phyloP scores from a whole-genome alignment of 78 protist species.

The Emiliania huxleyi region DNA sequence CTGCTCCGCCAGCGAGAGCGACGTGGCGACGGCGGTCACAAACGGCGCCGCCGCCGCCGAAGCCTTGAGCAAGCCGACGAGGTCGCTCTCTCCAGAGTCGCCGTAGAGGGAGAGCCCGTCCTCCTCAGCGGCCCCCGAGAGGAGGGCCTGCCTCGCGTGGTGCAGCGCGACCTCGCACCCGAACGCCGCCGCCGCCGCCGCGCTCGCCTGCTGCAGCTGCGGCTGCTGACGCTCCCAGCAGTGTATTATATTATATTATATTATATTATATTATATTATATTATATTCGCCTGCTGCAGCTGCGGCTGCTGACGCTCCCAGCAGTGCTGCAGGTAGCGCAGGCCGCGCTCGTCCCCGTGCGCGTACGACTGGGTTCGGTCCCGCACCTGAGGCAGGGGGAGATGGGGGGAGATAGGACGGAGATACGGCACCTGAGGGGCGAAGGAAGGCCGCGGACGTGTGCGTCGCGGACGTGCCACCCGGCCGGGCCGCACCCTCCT shows the following conservation, averaged over 20 bases:
- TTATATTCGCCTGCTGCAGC: background rate
- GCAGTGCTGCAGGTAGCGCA: background rate
- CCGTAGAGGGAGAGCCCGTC: background rate
- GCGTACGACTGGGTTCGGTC: background rate
- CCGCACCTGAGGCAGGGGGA: no score
- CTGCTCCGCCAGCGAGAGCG: background rate
- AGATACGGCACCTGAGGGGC: no score
- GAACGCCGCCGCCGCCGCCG: background rate
- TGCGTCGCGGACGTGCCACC: no score
- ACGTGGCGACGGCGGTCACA: background rate
- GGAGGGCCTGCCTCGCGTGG: background rate
- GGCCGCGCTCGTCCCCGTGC: background rate
- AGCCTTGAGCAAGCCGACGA: background rate
- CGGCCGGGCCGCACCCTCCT: no score
- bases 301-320: background rate
- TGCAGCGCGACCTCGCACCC: background rate
- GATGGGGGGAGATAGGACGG: no score
- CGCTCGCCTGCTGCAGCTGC: background rate
- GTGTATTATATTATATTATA: no score
- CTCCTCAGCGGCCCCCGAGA: background rate
- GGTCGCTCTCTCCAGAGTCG: background rate
- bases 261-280: no score
- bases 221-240: no score
- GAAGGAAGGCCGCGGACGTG: no score
- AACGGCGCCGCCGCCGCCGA: background rate